Conservation (phyloP, 306 rosid genomes). For the Oxytropis ochrocephala region DNA sequence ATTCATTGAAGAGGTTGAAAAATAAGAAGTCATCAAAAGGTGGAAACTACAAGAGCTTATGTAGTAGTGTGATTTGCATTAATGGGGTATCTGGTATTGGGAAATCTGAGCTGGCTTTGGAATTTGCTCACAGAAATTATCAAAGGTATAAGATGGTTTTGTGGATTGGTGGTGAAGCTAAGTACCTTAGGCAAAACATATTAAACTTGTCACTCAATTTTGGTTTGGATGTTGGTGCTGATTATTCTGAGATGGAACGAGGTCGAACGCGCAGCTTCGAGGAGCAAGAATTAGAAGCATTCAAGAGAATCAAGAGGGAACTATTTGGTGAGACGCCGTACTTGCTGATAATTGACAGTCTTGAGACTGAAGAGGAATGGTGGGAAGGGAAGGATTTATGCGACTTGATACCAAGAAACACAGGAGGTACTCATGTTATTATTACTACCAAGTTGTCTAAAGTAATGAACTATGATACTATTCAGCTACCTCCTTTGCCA, state of each 20-base stretch:
- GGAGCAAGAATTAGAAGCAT: slow-evolving; percentile 84
- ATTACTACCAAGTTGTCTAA: slow-evolving; percentile 60
- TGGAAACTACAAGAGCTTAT: slow-evolving; percentile 53
- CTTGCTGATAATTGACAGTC: slow-evolving; percentile 76
- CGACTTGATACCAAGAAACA: slow-evolving; percentile 75
- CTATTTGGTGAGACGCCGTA: slow-evolving; percentile 73
- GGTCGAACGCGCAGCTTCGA: slow-evolving; percentile 78
- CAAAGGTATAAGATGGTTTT: slow-evolving; percentile 80
- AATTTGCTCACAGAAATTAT: slow-evolving; percentile 60
- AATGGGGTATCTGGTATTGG: slow-evolving; percentile 79
- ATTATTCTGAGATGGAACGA: slow-evolving; percentile 61
- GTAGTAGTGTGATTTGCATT: slow-evolving; percentile 59
- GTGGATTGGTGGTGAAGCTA: slow-evolving; percentile 88
- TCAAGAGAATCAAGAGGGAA: slow-evolving; percentile 81
- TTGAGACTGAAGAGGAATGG: slow-evolving; percentile 78
- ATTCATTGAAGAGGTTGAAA: slow-evolving; percentile 50
- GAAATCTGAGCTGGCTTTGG: slow-evolving; percentile 77
- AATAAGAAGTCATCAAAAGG: slow-evolving; percentile 54
- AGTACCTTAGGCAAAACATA: slow-evolving; percentile 68
- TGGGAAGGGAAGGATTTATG: slow-evolving; percentile 76
- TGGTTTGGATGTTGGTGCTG: slow-evolving; percentile 78
- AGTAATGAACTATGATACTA: slow-evolving; percentile 53
- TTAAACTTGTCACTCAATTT: slow-evolving; percentile 60
- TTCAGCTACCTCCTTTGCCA: slow-evolving; percentile 61
- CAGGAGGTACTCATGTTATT: slow-evolving; percentile 76